phyloP scores from a whole-genome alignment of 352 stramenopile species.

The Globisporangium cystogenes region DNA sequence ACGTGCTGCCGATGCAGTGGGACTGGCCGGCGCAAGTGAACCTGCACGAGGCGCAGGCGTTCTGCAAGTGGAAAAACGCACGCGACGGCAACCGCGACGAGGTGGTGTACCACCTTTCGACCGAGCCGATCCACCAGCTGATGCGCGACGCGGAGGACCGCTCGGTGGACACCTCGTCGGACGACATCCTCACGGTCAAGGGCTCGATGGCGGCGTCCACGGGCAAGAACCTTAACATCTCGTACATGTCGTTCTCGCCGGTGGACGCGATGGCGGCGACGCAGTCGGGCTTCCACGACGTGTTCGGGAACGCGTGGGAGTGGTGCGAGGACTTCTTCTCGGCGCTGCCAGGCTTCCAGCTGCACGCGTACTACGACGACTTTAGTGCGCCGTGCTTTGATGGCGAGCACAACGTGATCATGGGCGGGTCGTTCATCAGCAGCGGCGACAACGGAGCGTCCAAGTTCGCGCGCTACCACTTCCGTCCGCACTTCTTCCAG shows the following conservation, averaged over 20 bases:
- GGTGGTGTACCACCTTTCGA: slow-evolving; percentile 86
- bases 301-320: slow-evolving; percentile 96
- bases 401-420: slow-evolving; percentile 95
- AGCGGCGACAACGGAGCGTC: slow-evolving; percentile 92
- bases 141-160: slow-evolving; percentile 69
- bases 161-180: slow-evolving; percentile 31
- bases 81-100: slow-evolving; percentile 57
- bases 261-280: slow-evolving; percentile 80
- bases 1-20: slow-evolving; percentile 91
- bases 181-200: slow-evolving; percentile 74
- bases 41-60: slow-evolving; percentile 94
- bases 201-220: slow-evolving; percentile 36
- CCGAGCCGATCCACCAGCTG: slow-evolving; percentile 91
- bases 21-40: slow-evolving; percentile 96
- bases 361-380: slow-evolving; percentile 94
- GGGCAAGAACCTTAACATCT: slow-evolving; percentile 91
- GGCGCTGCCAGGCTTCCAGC: slow-evolving; percentile 88
- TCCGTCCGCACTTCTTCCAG: slow-evolving; percentile 97
- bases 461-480: slow-evolving; percentile 95
- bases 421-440: slow-evolving; percentile 94
- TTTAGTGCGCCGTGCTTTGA: slow-evolving; percentile 98
- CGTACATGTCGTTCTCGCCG: slow-evolving; percentile 87
- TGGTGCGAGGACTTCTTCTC: slow-evolving; percentile 96
- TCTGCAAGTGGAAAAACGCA: slow-evolving; percentile 83
- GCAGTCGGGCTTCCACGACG: slow-evolving; percentile 87